Conservation (phyloP, 495 filamentous ascomycete genomes). For the Penicillium verhagenii region DNA sequence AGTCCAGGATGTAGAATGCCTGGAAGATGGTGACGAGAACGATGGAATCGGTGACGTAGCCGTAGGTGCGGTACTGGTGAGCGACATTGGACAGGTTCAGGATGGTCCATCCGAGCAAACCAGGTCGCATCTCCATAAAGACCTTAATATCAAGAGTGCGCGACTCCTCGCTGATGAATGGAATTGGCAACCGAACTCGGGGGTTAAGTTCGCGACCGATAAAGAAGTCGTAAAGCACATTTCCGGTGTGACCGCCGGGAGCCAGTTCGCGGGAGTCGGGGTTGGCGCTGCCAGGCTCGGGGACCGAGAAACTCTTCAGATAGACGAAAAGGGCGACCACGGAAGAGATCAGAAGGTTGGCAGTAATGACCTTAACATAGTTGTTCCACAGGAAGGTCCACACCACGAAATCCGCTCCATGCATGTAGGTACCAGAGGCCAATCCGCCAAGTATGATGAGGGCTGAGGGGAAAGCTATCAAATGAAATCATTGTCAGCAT, state of each 20-base stretch:
- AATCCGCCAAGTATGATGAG: slow-evolving; percentile 64
- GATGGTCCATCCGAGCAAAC: slow-evolving; percentile 86
- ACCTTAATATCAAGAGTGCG: slow-evolving; percentile 83
- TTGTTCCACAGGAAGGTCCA: slow-evolving; percentile 96
- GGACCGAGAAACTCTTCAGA: slow-evolving; percentile 74
- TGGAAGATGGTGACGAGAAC: slow-evolving; percentile 78
- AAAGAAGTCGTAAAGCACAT: slow-evolving; percentile 92
- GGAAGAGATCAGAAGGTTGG: slow-evolving; percentile 73
- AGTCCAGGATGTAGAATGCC: slow-evolving; percentile 80
- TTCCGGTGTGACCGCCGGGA: slow-evolving; percentile 77
- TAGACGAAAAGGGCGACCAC: slow-evolving; percentile 74
- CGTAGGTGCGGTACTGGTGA: slow-evolving; percentile 81
- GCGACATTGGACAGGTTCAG: slow-evolving; percentile 82
- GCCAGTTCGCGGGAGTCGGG: slow-evolving; percentile 73
- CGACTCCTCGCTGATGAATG: slow-evolving; percentile 54
- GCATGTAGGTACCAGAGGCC: slow-evolving; percentile 67
- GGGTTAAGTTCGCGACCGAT: slow-evolving; percentile 97
- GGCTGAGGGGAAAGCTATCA: slow-evolving; percentile 72
- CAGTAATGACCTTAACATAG: slow-evolving; percentile 79
- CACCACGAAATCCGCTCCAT: slow-evolving; percentile 78
- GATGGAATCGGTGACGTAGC: slow-evolving; percentile 85
- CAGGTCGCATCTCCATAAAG: slow-evolving; percentile 87
- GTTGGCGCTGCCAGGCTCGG: slow-evolving; percentile 56
- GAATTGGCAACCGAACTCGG: slow-evolving; percentile 71
- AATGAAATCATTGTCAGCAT: slow-evolving; percentile 10